A percentile compares a stretch with the other conserved stretches of the same genome.
These are phyloP conservation scores for Neurospora sp. DNA, from an alignment of 495 filamentous ascomycete genomes.

Conservation along the genomic window DNA sequence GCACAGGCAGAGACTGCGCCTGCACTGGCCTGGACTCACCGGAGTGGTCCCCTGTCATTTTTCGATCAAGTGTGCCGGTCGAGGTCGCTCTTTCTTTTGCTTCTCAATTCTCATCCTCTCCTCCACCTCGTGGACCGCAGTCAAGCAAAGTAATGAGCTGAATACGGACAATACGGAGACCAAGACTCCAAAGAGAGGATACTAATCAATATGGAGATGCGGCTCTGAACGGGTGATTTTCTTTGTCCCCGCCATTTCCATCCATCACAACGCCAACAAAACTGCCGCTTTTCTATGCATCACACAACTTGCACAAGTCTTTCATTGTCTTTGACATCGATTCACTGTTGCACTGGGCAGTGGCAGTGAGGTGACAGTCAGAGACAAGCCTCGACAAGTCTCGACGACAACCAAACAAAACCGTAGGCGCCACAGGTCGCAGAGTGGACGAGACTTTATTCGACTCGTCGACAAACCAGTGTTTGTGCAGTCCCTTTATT, in stretches of 20 bases:
- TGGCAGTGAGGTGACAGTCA: not conserved
- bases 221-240: not conserved
- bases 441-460: not conserved
- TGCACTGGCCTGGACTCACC: not conserved
- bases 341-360: not conserved
- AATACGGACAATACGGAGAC: not conserved
- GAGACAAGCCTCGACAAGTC: not conserved
- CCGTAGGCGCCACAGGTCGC: not conserved
- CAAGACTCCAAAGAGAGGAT: not conserved
- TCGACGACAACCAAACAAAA: not conserved
- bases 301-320: not conserved
- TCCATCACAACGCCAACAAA: not conserved
- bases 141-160: not conserved
- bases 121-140: not conserved
- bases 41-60: not conserved
- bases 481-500: not conserved
- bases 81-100: not conserved
- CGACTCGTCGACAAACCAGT: not conserved
- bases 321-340: not conserved
- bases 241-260: not conserved
- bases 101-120: not conserved
- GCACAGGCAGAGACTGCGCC: not conserved
- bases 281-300: not conserved
- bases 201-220: not conserved
- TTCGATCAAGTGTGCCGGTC: not conserved